A percentile compares a stretch with the other conserved stretches of the same genome.
Conservation (phyloP, 1,284 basidiomycete genomes). For the Rhizoctonia solani region DNA sequence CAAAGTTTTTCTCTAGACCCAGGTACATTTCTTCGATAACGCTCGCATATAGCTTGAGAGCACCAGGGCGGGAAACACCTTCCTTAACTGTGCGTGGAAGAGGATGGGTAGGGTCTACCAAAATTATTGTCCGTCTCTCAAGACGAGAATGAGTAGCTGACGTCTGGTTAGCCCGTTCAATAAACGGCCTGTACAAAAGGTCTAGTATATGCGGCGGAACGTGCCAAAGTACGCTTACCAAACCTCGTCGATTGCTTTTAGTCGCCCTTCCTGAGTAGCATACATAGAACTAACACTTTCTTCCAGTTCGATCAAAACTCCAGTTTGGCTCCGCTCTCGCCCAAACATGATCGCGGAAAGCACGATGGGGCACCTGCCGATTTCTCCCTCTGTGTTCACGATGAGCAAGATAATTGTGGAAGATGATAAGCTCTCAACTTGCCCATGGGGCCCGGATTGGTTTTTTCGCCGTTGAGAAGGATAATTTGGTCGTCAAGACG, state of each 20-base stretch:
- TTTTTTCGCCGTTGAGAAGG: conserved; percentile 40
- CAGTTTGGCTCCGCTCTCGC: conserved; percentile 50
- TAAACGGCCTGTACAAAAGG: conserved; percentile 41
- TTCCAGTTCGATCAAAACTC: conserved; percentile 51
- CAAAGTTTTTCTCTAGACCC: conserved; percentile 1
- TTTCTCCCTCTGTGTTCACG: conserved; percentile 36
- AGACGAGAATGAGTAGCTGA: conserved; percentile 50
- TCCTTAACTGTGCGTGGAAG: conserved; percentile 33
- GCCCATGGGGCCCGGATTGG: conserved; percentile 53
- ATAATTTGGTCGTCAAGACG: conserved; percentile 37
- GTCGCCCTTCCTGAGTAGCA: conserved; percentile 43
- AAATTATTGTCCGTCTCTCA: conserved; percentile 45
- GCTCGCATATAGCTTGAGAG: conserved; percentile 27
- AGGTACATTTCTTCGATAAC: conserved; percentile 38
- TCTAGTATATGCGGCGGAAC: not conserved
- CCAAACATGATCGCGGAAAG: conserved; percentile 49
- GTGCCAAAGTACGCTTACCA: conserved; percentile 43
- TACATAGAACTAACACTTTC: conserved; percentile 46
- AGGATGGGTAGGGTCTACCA: not conserved
- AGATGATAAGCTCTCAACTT: conserved; percentile 46
- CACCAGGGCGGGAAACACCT: conserved; percentile 4
- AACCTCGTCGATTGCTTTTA: conserved; percentile 47
- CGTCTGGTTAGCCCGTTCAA: conserved; percentile 51
- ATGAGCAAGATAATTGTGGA: conserved; percentile 44
- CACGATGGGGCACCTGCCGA: conserved; percentile 48